Percentiles rank a stretch among this genome's conserved stretches.
Evolutionary conservation across 2,329 filamentous ascomycete species (phyloP).

Genomic region (Xylaria digitata): DNA sequence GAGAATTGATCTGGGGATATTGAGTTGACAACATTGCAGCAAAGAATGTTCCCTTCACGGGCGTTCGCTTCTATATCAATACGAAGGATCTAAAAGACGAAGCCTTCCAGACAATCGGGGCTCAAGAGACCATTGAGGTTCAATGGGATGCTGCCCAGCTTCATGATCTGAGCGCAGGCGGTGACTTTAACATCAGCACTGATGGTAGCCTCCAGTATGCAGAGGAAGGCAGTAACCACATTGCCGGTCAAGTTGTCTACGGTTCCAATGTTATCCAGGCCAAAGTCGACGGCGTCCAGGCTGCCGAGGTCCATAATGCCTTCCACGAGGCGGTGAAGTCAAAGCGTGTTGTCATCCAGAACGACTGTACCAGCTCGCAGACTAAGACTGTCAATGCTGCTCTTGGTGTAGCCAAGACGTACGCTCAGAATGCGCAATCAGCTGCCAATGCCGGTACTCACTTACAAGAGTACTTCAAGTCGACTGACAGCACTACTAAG

Average conservation of each 20-base stretch:
- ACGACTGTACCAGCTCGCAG: slow-evolving; percentile 20
- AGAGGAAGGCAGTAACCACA: slow-evolving; percentile 27
- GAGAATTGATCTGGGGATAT: background rate
- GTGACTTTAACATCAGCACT: slow-evolving; percentile 21
- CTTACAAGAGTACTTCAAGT: slow-evolving; percentile 31
- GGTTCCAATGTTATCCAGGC: slow-evolving; percentile 23
- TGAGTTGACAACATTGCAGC: slow-evolving; percentile 7
- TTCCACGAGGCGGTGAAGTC: slow-evolving; percentile 14
- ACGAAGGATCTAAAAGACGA: slow-evolving; percentile 20
- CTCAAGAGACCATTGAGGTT: slow-evolving; percentile 19
- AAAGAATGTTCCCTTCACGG: slow-evolving; percentile 12
- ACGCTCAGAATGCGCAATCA: slow-evolving; percentile 10
- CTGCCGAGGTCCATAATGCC: slow-evolving; percentile 14
- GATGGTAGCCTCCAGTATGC: slow-evolving; percentile 24
- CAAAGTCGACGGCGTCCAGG: slow-evolving; percentile 5
- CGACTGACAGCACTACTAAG: slow-evolving; percentile 17
- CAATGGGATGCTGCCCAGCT: slow-evolving; percentile 23
- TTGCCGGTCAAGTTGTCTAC: slow-evolving; percentile 21
- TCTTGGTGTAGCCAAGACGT: slow-evolving; percentile 17
- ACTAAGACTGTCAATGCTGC: slow-evolving; percentile 14
- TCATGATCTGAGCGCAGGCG: slow-evolving; percentile 23
- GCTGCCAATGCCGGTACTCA: slow-evolving; percentile 21
- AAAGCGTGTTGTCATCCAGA: slow-evolving; percentile 24
- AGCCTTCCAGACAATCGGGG: slow-evolving; percentile 20
- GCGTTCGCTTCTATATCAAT: slow-evolving; percentile 21